These are phyloP conservation scores for Amyloporia xantha DNA, from an alignment of 768 basidiomycete genomes.

Conservation along the genomic window DNA sequence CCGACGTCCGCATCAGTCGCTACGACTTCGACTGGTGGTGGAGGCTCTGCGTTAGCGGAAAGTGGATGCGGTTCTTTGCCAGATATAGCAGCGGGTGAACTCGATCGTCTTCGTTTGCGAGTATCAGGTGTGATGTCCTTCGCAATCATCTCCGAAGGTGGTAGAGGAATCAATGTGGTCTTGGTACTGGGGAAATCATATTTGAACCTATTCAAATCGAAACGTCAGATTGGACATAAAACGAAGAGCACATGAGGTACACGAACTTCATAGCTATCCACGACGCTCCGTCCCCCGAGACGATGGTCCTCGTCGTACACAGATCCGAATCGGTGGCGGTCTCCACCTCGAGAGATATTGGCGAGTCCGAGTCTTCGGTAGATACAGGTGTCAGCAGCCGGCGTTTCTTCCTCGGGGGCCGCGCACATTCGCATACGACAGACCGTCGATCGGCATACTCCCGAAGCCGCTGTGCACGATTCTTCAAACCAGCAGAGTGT, in stretches of 20 bases:
- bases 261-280: not conserved
- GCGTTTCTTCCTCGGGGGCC: slow-evolving; percentile 3
- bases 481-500: slow-evolving; percentile 49
- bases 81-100: not conserved
- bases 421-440: slow-evolving; percentile 31
- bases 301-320: not conserved
- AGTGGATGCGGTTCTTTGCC: not conserved
- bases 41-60: not conserved
- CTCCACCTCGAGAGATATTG: not conserved
- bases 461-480: slow-evolving; percentile 56
- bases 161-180: too few species aligned
- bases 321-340: not conserved
- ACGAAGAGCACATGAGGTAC: not conserved
- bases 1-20: too few species aligned
- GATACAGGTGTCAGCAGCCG: not conserved
- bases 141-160: too few species aligned
- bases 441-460: slow-evolving; percentile 61
- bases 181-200: too few species aligned
- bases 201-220: not conserved
- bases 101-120: slow-evolving; percentile 1
- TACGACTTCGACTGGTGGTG: too few species aligned
- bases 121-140: not conserved
- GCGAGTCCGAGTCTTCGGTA: not conserved
- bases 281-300: not conserved
- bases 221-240: not conserved